These are phyloP conservation scores for Ophiosphaerella herpotricha DNA, from an alignment of 2,329 filamentous ascomycete genomes.

Conservation along the genomic window DNA sequence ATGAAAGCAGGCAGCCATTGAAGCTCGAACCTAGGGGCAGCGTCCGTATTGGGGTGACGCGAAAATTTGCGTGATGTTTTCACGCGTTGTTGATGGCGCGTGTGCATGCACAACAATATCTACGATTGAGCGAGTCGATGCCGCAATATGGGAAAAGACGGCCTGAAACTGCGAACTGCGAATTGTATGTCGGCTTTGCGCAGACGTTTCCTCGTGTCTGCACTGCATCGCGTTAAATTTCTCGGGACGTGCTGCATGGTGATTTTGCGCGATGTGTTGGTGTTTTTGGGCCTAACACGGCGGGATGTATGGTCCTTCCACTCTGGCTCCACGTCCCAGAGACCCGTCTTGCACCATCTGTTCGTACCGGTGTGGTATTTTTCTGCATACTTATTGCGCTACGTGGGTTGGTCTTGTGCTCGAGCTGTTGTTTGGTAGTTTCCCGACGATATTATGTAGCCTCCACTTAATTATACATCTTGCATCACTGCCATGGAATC, in stretches of 20 bases:
- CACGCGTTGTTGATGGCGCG: neutral
- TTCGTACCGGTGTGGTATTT: neutral
- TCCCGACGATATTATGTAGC: too few relatives aligned
- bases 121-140: neutral
- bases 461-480: too few relatives aligned
- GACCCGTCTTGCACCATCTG: neutral
- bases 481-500: too few relatives aligned
- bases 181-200: neutral
- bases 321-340: slow-evolving; percentile 1
- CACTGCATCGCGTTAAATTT: neutral
- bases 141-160: neutral
- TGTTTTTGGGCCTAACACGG: too few relatives aligned
- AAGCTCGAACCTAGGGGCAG: too few relatives aligned
- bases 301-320: neutral
- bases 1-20: too few relatives aligned
- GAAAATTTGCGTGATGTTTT: neutral
- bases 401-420: too few relatives aligned
- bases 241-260: too few relatives aligned
- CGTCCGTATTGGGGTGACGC: too few relatives aligned
- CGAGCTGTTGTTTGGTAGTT: too few relatives aligned
- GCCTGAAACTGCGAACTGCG: neutral
- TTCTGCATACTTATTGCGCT: too few relatives aligned
- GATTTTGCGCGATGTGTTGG: too few relatives aligned
- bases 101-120: neutral
- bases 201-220: neutral